phyloP scores from a whole-genome alignment of 1,139 yeast species.

The Diutina neorugosa region DNA sequence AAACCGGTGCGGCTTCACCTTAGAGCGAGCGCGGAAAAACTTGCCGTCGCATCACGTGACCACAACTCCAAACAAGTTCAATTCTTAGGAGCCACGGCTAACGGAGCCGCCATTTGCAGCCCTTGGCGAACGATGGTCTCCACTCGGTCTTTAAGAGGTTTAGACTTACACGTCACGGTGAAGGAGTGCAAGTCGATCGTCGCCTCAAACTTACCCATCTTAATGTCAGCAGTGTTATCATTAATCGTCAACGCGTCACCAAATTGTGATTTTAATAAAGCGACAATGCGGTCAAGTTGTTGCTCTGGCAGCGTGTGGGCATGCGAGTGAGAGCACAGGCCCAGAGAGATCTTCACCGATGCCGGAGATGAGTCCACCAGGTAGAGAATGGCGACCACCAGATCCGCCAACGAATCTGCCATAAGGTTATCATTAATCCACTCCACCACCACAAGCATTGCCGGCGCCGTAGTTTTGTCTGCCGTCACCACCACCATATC shows the following conservation, averaged over 20 bases:
- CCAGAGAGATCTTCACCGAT: conserved; percentile 74
- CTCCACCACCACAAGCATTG: conserved; percentile 47
- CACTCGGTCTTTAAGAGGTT: conserved; percentile 69
- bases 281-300: conserved; percentile 42
- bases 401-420: conserved; percentile 91
- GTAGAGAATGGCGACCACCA: conserved; percentile 78
- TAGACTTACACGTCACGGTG: conserved; percentile 65
- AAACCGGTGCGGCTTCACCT: too few relatives aligned
- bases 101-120: conserved; percentile 70
- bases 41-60: background rate
- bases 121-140: conserved; percentile 74
- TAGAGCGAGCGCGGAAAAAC: too few relatives aligned
- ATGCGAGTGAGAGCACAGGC: conserved; percentile 28
- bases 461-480: conserved; percentile 24
- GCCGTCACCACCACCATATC: conserved; percentile 32
- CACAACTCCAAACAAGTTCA: too few relatives aligned
- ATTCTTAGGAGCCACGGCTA: background rate
- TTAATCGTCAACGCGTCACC: conserved; percentile 55
- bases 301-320: conserved; percentile 10
- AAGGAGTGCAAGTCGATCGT: conserved; percentile 50
- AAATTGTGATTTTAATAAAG: conserved; percentile 71
- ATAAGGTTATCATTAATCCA: conserved; percentile 81
- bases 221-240: conserved; percentile 35
- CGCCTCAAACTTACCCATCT: conserved; percentile 68
- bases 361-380: conserved; percentile 94